Evolutionary conservation across 805 yeast species (phyloP), one percentile per base, ranked within the genome.

Genomic region (Pichia sporocuriosa): DNA sequence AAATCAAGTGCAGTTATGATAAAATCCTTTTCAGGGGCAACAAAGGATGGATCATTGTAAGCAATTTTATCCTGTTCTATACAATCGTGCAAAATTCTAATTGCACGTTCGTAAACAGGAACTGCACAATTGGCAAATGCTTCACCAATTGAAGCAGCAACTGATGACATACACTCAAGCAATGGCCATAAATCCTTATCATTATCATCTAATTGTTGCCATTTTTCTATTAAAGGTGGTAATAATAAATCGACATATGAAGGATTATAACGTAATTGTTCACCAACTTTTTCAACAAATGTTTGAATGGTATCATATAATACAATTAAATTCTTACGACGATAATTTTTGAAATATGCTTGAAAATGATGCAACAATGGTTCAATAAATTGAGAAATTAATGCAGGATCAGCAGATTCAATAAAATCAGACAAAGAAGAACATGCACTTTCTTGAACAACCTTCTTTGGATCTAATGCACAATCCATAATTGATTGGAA

Each of bases 361-460:
- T 78, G 73, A 61, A 90, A 80, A 54, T 77, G 88, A 33, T 70
- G 70, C 48, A 90, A 66, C 44, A 93, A 67, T 8, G 81, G 82
- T 35, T 72, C 84, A 37, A 79, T 65, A 47, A 82, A 76, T 17
- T 81, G 80, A 21, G 70, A 72, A 37, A 89, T 69, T 32, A 82
- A 57, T 32, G 69, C 71, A 2, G 77, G 62, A 40, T 84, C 87
- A 19, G 93, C 73, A 44, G 72, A 75, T 54, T 89, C 97, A 31
- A 89, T 79, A 47, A 89, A 84, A 42, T 79, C 80, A 1, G 95
- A 82, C 33, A 90, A 72, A 10, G 96, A 84, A 28, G 88, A 77
- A 52, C 95, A 86, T 1, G 95, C 96, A 43, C 95, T 83, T 55
- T 88, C 90, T 64, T 93, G 98, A n/a, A 90, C 98, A 43, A 83